Evolutionary conservation across 2,329 filamentous ascomycete genomes (phyloP).

Genomic region (Penicillium occitanis): DNA sequence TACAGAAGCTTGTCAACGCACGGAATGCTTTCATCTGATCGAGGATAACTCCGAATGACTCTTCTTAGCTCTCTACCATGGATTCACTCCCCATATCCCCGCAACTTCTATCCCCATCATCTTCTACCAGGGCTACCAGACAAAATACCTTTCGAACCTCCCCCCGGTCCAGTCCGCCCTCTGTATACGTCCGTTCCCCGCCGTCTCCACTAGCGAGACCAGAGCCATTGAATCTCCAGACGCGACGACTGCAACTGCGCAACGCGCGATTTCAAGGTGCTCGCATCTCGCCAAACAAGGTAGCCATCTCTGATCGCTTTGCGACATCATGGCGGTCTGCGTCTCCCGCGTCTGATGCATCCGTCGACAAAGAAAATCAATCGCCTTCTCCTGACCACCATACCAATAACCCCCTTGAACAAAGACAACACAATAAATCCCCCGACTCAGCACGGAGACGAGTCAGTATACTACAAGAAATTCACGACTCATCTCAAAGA

Average conservation of each 20-base stretch:
- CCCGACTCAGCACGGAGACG: slow-evolving; percentile 22
- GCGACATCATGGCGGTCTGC: slow-evolving; percentile 26
- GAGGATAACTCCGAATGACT: not conserved
- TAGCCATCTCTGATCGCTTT: slow-evolving; percentile 25
- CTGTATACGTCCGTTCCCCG: slow-evolving; percentile 21
- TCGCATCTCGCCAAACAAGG: slow-evolving; percentile 25
- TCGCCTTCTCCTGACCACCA: not conserved
- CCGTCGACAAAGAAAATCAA: slow-evolving; percentile 16
- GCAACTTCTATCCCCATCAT: slow-evolving; percentile 1
- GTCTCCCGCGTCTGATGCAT: slow-evolving; percentile 24
- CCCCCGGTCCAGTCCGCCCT: slow-evolving; percentile 14
- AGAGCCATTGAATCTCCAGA: slow-evolving; percentile 29
- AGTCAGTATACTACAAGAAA: slow-evolving; percentile 33
- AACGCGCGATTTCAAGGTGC: slow-evolving; percentile 32
- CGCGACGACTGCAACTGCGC: slow-evolving; percentile 31
- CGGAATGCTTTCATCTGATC: slow-evolving; percentile 9
- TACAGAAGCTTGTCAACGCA: not conserved
- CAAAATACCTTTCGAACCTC: slow-evolving; percentile 6
- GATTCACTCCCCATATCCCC: not conserved
- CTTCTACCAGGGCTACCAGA: not conserved
- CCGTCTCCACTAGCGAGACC: slow-evolving; percentile 23
- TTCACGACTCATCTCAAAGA: slow-evolving; percentile 31
- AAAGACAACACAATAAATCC: not conserved
- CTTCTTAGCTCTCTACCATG: not conserved
- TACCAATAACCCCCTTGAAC: not conserved